These are phyloP conservation scores for Pseudogymnoascus sp. DNA, from an alignment of 2,329 filamentous ascomycete genomes.

Conservation along the genomic window DNA sequence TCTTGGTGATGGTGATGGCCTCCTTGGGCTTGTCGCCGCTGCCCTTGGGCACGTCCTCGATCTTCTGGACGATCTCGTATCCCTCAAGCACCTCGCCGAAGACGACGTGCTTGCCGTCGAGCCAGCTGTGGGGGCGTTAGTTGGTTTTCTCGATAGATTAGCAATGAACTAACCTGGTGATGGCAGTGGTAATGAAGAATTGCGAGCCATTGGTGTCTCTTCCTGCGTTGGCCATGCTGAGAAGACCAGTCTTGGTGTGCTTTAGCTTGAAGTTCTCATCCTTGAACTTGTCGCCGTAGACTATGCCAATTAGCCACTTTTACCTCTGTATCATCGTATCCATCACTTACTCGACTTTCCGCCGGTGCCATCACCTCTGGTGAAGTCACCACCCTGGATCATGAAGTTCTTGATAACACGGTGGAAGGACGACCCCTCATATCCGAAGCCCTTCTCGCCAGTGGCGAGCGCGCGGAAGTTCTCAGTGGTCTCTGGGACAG, in stretches of 20 bases:
- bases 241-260: conserved; percentile 75
- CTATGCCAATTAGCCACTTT: conserved; percentile 31
- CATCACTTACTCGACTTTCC: conserved; percentile 67
- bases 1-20: conserved; percentile 70
- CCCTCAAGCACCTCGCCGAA: conserved; percentile 86
- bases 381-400: conserved; percentile 89
- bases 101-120: conserved; percentile 77
- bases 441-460: conserved; percentile 80
- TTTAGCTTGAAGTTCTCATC: conserved; percentile 96
- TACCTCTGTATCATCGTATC: neutral
- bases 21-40: conserved; percentile 60
- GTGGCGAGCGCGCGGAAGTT: conserved; percentile 76
- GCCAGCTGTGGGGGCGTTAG: conserved; percentile 48
- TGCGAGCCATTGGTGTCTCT: conserved; percentile 82
- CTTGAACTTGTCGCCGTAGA: conserved; percentile 75
- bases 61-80: conserved; percentile 70
- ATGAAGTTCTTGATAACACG: conserved; percentile 86
- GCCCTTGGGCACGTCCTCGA: conserved; percentile 62
- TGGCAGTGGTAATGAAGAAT: conserved; percentile 82
- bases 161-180: conserved; percentile 54
- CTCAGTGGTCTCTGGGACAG: conserved; percentile 65
- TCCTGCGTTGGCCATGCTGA: conserved; percentile 82
- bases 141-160: neutral
- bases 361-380: conserved; percentile 71
- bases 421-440: conserved; percentile 76